These are phyloP conservation scores for Talaromyces sp. DNA, from an alignment of 2,329 filamentous ascomycete genomes.

Conservation along the genomic window DNA sequence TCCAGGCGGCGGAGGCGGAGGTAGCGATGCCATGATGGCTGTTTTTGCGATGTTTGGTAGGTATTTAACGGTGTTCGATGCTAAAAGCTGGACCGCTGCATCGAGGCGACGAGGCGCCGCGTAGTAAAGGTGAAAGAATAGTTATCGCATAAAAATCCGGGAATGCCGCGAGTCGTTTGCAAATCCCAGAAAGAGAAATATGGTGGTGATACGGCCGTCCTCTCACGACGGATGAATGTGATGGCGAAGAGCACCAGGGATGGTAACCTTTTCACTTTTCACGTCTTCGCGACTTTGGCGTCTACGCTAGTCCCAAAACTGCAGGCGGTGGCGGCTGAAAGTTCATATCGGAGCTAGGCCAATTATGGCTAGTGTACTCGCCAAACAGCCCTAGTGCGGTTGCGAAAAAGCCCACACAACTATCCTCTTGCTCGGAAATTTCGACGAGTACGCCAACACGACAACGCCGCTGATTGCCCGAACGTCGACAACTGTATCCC, in stretches of 20 bases:
- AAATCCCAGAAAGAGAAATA: neutral
- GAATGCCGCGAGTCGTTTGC: neutral
- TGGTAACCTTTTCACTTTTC: constrained; percentile 7
- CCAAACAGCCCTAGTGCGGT: constrained; percentile 33
- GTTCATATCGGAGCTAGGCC: constrained; percentile 17
- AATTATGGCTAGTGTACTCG: constrained; percentile 27
- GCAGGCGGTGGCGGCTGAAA: constrained; percentile 30
- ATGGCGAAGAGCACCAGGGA: constrained; percentile 6
- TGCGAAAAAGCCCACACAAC: constrained; percentile 40
- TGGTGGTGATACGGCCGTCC: constrained; percentile 14
- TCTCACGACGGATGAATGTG: constrained; percentile 21
- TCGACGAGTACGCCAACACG: constrained; percentile 37
- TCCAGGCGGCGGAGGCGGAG: constrained; percentile 64
- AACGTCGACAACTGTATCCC: constrained; percentile 31
- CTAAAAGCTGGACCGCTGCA: constrained; percentile 27
- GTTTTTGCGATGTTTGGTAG: constrained; percentile 8
- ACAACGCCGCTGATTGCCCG: constrained; percentile 38
- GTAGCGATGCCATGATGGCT: constrained; percentile 52
- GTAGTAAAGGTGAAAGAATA: neutral
- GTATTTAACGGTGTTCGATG: constrained; percentile 11
- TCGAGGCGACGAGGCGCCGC: constrained; percentile 14
- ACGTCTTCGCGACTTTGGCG: constrained; percentile 10
- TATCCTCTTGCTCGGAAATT: constrained; percentile 31
- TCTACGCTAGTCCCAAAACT: neutral
- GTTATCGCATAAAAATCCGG: neutral